Percentiles rank a stretch among this genome's conserved stretches.
Evolutionary conservation across 73 alveolate genomes (phyloP).

Genomic region (Paramecium sonneborni): DNA sequence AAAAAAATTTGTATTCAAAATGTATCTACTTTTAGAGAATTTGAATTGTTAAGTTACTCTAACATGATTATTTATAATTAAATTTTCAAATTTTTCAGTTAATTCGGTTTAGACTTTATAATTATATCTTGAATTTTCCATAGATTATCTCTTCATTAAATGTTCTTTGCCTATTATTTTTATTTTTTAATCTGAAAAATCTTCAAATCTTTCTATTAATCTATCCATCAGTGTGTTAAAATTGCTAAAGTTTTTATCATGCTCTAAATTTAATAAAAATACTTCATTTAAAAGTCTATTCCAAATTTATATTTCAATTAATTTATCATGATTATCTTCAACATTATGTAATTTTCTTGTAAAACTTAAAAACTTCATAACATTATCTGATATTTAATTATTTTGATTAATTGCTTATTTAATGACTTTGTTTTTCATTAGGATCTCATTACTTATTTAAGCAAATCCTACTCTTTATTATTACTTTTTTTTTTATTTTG

Average conservation of each 20-base stretch:
- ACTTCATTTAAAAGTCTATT: not conserved
- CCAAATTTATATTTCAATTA: conserved; percentile 19
- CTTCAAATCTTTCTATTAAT: conserved; percentile 39
- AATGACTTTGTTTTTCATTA: not conserved
- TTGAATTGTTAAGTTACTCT: not conserved
- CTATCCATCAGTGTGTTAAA: not conserved
- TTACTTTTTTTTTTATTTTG: not conserved
- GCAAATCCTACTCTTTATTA: not conserved
- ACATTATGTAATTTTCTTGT: not conserved
- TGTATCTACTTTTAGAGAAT: not conserved
- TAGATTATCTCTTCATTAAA: not conserved
- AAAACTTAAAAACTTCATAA: not conserved
- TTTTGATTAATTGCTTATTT: not conserved
- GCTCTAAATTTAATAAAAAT: not conserved
- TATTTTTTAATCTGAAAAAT: not conserved
- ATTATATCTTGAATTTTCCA: not conserved
- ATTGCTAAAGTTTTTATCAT: not conserved
- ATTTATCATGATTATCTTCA: not conserved
- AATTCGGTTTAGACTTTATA: conserved; percentile 1
- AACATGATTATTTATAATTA: not conserved
- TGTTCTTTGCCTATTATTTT: conserved; percentile 39
- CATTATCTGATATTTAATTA: not conserved
- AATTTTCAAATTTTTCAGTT: not conserved
- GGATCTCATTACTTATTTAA: not conserved
- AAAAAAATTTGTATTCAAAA: not conserved